These are phyloP conservation scores for Discostella stelligera DNA, from an alignment of 352 stramenopile species.

Conservation along the genomic window DNA sequence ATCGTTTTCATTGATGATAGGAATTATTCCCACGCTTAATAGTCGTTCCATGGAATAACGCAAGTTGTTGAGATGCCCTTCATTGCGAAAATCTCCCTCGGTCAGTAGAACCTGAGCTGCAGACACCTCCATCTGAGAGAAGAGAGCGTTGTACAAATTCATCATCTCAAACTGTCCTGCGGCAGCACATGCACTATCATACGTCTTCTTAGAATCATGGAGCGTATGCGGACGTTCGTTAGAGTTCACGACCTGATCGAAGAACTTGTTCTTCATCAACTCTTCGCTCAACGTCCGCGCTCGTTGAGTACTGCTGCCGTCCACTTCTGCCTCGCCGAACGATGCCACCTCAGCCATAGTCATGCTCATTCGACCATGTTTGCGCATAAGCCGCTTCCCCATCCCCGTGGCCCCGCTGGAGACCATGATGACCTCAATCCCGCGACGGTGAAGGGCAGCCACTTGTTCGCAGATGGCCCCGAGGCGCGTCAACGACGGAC, in stretches of 20 bases:
- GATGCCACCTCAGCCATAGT: constrained; percentile 87
- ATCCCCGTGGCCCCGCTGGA: constrained; percentile 91
- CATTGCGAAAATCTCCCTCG: constrained; percentile 71
- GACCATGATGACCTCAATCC: constrained; percentile 86
- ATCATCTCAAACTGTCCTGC: constrained; percentile 97
- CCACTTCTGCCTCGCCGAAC: constrained; percentile 58
- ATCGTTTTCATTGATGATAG: constrained; percentile 99
- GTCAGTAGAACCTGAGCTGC: constrained; percentile 89
- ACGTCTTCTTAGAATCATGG: constrained; percentile 77
- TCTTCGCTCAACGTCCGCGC: constrained; percentile 13
- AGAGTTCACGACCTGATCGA: constrained; percentile 26
- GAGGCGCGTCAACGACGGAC: constrained; percentile 86
- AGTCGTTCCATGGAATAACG: constrained; percentile 81
- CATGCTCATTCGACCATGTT: constrained; percentile 90
- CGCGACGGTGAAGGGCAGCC: constrained; percentile 88
- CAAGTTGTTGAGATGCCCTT: constrained; percentile 65
- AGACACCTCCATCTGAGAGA: constrained; percentile 91
- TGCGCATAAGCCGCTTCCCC: constrained; percentile 89
- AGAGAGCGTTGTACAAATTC: constrained; percentile 96
- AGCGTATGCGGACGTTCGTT: constrained; percentile 57
- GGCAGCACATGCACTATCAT: constrained; percentile 85
- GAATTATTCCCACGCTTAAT: constrained; percentile 93
- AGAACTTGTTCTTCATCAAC: constrained; percentile 20
- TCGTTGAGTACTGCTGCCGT: not conserved
- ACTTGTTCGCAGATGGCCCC: constrained; percentile 90